Evolutionary conservation across 139 green algal genomes (phyloP), one percentile per base, ranked within the genome.

Genomic region (Micractinium sp.): DNA sequence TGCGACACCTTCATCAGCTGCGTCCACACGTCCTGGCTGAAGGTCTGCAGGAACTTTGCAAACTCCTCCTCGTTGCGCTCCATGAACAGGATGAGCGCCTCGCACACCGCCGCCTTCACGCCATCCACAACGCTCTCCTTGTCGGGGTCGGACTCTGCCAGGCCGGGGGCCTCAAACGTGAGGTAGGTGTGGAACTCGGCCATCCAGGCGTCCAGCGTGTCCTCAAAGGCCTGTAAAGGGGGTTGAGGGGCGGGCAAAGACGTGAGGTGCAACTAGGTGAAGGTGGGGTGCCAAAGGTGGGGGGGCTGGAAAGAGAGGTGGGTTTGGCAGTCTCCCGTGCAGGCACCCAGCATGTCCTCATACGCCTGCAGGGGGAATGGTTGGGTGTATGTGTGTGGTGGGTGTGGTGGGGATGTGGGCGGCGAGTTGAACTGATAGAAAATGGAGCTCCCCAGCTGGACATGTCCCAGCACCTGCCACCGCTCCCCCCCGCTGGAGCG

Each of bases 21-120:
- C 73, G 91, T 94, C 98, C 98, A 99, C 31, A 99, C 96, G 39
- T 95, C 95, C 56, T 93, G 92, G 16, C 94, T 94, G 87, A 98
- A 98, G 18, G 92, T 95, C 88, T 95, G 83, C 85, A 99, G 93
- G 93, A 95, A 99, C 81, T 93, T 92, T 47, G 94, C 91, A 93
- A 99, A 99, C 80, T 99, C 98, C 91, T 99, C 98, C 93, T 99
- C 98, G 78, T 98, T 97, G 88, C 96, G 96, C 90, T 98, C 96
- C 91, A 98, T 96, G 89, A 98, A 98, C 80, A 98, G 90, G 86
- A 96, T 96, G 82, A 96, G 89, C 82, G 93, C 94, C 89, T 93
- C 79, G 66, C 91, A 93, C 38, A 92, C 89, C 41, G 94, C 94
- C 0, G 95, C 91, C 89, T 99, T 99, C 19, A 98, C 88, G 19